Base-by-base conservation (phyloP, 2,329 filamentous ascomycete genomes). In the Cytospora paraplurivora region DNA sequence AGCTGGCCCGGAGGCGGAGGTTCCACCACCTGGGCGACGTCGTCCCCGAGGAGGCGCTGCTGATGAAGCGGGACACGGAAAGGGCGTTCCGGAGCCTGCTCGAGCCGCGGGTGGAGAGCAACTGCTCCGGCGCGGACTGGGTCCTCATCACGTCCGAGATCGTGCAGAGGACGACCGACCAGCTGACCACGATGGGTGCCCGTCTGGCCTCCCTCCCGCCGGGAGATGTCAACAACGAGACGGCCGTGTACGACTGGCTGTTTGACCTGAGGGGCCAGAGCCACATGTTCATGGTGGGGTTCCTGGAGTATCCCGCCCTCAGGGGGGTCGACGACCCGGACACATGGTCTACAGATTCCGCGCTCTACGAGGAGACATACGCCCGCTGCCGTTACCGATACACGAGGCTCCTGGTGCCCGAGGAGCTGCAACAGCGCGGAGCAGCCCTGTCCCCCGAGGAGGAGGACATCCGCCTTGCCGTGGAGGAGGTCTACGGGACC, bases 101-200 rank as follows among this genome's bases (percentile, higher is more conserved):
- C 7, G 62, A 66, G 17, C 66, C 65, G 69, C 66, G 13, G 66
- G 62, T 0, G 61, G 69, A 66, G 15, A 65, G 63, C 0, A 62
- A 66, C 33, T 76, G 79, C 67, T 74, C 75, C 17, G 78, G 77
- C 3, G 75, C 78, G n/a, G 77, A 81, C 62, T 82, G 80, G 81
- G 66, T 71, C 1, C 65, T 71, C 5, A 73, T 78, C n/a, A 70
- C 75, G 8, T 74, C 76, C 38, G 77, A 78, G 56, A 78, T 82
- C 50, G 75, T 81, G 49, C 74, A 76, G 59, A 71, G 71, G 13
- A 78, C 77, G 59, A 74, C 74, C 1, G 66, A 62, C 12, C 72
- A 74, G 35, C 62, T 79, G 32, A 71, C 71, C 56, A 70, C 71
- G 47, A 68, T 80, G 35, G 69, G 73, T 37, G 66, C 70, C 17